These are phyloP conservation scores for Nicotiana tomentosiformis DNA, from an alignment of 257 asterid genomes.

Conservation along the genomic window DNA sequence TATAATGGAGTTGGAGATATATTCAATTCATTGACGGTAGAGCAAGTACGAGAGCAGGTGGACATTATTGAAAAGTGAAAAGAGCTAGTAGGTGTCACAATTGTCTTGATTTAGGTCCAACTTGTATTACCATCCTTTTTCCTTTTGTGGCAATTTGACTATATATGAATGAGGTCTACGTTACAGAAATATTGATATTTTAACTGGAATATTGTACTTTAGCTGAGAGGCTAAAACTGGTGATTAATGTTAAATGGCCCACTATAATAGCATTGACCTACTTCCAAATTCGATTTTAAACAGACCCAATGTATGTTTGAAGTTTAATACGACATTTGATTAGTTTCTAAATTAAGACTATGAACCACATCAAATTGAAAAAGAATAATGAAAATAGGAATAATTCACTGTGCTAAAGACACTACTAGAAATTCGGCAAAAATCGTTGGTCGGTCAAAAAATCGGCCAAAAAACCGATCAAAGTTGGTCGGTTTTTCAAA, in stretches of 20 bases:
- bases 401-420: no score
- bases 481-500: no score
- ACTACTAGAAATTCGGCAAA: no score
- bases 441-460: no score
- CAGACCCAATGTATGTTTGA: not conserved
- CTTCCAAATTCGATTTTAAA: not conserved
- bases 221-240: not conserved
- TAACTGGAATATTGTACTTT: not conserved
- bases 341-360: not conserved
- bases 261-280: not conserved
- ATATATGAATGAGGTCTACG: not conserved
- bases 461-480: no score
- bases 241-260: not conserved
- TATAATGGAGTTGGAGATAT: slow-evolving; percentile 20
- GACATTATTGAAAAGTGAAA: not conserved
- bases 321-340: not conserved
- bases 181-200: not conserved
- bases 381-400: no score
- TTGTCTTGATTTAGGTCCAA: not conserved
- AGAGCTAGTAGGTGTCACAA: not conserved
- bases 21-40: not conserved
- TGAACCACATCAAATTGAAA: not conserved
- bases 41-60: slow-evolving; percentile 19
- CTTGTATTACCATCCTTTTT: not conserved
- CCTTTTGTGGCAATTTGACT: not conserved